These are phyloP conservation scores for Eremochloa ophiuroides DNA, from an alignment of 176 grass and related monocot genomes.

Conservation along the genomic window DNA sequence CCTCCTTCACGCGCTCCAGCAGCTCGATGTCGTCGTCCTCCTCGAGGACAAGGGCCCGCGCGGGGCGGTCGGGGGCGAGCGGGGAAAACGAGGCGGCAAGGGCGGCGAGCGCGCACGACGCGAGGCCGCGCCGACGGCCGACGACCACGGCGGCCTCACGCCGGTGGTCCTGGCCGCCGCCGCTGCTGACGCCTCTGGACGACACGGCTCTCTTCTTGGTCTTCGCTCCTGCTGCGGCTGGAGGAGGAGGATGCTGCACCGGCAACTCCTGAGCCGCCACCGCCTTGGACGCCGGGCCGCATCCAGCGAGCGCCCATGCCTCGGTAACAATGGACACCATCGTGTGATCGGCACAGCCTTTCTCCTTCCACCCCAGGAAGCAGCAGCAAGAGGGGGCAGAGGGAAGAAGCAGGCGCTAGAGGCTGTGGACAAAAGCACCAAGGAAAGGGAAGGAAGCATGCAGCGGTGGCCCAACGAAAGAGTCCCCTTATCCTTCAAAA, in stretches of 20 bases:
- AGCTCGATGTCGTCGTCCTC: constrained; percentile 86
- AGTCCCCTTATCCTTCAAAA: too few relatives aligned
- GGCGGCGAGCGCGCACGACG: constrained; percentile 41
- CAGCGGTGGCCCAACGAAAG: background rate
- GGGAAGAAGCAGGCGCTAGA: background rate
- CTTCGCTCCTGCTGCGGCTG: background rate
- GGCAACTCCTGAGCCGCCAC: constrained; percentile 5
- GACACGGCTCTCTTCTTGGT: constrained; percentile 28
- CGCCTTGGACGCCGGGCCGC: background rate
- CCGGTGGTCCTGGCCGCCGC: background rate
- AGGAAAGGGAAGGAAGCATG: background rate
- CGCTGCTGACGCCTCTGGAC: background rate
- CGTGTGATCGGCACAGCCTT: background rate
- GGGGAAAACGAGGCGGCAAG: constrained; percentile 23
- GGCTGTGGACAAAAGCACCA: background rate
- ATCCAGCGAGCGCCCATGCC: constrained; percentile 42
- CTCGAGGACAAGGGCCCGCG: constrained; percentile 61
- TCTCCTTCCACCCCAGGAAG: background rate
- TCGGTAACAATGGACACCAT: constrained; percentile 51
- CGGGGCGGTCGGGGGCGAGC: background rate
- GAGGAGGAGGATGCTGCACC: background rate
- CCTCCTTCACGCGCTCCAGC: constrained; percentile 75
- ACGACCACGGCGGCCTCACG: constrained; percentile 6
- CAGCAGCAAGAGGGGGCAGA: background rate
- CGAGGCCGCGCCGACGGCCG: constrained; percentile 36